Percentiles rank a stretch among this genome's conserved stretches.
Conservation (phyloP, 2,329 filamentous ascomycete species). For the Fusarium robinianum region DNA sequence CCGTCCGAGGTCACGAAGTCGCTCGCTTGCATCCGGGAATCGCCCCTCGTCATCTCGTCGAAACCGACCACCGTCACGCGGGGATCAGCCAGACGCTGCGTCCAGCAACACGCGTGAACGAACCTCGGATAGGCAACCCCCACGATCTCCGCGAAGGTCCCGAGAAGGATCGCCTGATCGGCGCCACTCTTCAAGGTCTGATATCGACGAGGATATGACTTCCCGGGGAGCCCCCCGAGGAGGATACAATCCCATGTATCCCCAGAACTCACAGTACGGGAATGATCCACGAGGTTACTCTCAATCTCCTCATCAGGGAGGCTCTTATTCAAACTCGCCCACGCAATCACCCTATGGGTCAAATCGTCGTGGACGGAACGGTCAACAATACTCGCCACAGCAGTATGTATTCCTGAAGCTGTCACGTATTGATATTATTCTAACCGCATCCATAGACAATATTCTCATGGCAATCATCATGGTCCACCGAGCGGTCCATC, state of each 20-base stretch:
- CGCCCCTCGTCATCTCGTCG: conserved; percentile 27
- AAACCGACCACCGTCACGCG: conserved; percentile 30
- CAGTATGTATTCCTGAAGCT: conserved; percentile 44
- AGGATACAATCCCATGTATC: conserved; percentile 47
- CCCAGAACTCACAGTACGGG: conserved; percentile 44
- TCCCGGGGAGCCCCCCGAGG: conserved; percentile 50
- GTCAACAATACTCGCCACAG: conserved; percentile 46
- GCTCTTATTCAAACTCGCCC: conserved; percentile 52
- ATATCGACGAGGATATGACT: conserved; percentile 56
- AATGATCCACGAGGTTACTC: conserved; percentile 45
- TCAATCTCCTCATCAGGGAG: conserved; percentile 49
- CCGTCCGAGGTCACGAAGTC: conserved; percentile 32
- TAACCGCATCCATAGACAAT: conserved; percentile 54
- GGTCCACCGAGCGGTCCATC: conserved; percentile 57
- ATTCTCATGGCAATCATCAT: conserved; percentile 56
- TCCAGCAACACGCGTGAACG: conserved; percentile 20
- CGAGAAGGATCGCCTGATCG: conserved; percentile 38
- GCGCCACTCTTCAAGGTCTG: conserved; percentile 52
- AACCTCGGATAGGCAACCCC: conserved; percentile 28
- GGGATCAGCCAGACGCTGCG: conserved; percentile 25
- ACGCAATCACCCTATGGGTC: conserved; percentile 49
- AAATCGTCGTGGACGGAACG: conserved; percentile 47
- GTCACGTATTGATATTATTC: background rate
- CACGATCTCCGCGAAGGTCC: conserved; percentile 37
- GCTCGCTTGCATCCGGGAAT: conserved; percentile 30